Base-by-base conservation (phyloP, 192 early-diverging fungal genomes). In the Entomortierella lignicola region DNA sequence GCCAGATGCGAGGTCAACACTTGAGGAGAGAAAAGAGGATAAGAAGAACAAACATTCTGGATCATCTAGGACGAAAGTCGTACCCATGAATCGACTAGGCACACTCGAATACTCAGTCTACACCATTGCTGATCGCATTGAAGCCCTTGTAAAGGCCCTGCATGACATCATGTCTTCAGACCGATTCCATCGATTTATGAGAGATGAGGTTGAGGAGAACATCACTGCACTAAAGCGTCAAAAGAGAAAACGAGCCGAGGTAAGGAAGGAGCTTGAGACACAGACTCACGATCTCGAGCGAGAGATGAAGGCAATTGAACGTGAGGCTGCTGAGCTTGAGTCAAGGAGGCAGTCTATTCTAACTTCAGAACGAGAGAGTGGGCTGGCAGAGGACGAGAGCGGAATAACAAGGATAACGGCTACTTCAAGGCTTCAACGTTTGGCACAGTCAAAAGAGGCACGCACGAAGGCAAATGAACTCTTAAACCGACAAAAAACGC, bases 141-240 rank as follows among this genome's bases (percentile, higher is more conserved):
- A 79, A 25, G 75, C 75, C 2, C 43, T 79, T 8, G 66, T 69
- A 21, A 79, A 79, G 48, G 75, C 75, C 0, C 31, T 70, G 30
- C 75, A 79, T 23, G 75, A 79, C 51, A 70, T 79, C 50, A 70
- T 54, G 1, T 53, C 67, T 4, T 79, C 75, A 17, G 51, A 60
- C 17, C 60, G 60, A 18, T 79, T 79, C 34, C 75, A 79, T 37
- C 26, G 67, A 15, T 79, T 79, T 44, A 79, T 79, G 75, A 44
- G 75, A 13, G 62, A 79, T 21, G 56, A 79, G 13, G 75, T 79
- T 43, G 75, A 79, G 31, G 75, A 79, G 21, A 70, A 65, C 26
- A 70, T 79, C 31, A 66, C 61, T 11, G 26, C 62, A 1, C 43
- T 70, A 15, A 79, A 79, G 57, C 66, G 75, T 30, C 66, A 70